Percentiles rank a stretch among this genome's conserved stretches.
These are phyloP conservation scores for Arachnomyces sp. DNA, from an alignment of 2,329 filamentous ascomycete genomes.

Conservation along the genomic window DNA sequence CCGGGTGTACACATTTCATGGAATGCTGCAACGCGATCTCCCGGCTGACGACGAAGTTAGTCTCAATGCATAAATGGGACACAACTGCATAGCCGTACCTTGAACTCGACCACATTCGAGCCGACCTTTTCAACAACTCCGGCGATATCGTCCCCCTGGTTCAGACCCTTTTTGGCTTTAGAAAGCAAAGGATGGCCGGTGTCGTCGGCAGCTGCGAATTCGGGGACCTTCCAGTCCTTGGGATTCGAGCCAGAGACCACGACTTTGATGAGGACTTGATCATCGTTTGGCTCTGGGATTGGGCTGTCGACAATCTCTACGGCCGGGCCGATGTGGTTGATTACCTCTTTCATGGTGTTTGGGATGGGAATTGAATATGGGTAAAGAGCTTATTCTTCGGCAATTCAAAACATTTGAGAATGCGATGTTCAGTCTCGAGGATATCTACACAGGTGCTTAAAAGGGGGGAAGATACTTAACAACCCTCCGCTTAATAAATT, in stretches of 20 bases:
- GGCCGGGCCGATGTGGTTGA: constrained; percentile 22
- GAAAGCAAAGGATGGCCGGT: no score
- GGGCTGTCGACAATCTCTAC: constrained; percentile 35
- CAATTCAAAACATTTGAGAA: no score
- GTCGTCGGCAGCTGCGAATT: not conserved
- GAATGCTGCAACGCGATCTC: constrained; percentile 46
- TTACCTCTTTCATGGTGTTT: constrained; percentile 35
- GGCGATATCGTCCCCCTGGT: constrained; percentile 46
- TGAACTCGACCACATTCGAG: constrained; percentile 45
- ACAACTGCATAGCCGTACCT: constrained; percentile 10
- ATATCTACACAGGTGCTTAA: no score
- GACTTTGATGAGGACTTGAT: constrained; percentile 34
- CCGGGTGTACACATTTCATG: constrained; percentile 41
- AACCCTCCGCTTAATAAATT: no score
- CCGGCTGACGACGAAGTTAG: constrained; percentile 18
- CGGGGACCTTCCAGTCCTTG: constrained; percentile 39
- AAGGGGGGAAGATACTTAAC: no score
- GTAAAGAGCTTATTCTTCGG: no score
- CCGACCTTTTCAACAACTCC: constrained; percentile 46
- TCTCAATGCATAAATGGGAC: constrained; percentile 28
- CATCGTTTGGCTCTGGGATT: constrained; percentile 30
- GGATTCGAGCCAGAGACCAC: constrained; percentile 37
- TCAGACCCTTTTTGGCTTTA: no score
- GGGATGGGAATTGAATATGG: constrained; percentile 5
- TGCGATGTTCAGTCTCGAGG: no score